These are phyloP conservation scores for Fragaria vesca DNA, from an alignment of 306 rosid genomes.

Conservation along the genomic window DNA sequence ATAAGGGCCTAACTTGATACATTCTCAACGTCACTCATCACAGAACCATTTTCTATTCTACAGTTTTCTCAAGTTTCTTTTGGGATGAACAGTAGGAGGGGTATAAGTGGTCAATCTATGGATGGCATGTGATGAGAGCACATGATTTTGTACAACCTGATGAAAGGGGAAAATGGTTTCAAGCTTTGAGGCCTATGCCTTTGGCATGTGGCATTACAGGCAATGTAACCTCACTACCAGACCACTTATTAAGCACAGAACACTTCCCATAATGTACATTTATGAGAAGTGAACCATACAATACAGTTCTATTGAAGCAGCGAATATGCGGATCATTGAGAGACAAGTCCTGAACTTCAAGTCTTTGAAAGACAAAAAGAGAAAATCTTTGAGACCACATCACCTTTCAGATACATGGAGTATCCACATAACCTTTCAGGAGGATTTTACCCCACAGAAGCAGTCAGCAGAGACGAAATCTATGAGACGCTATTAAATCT, in stretches of 20 bases:
- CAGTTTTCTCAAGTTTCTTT: neutral
- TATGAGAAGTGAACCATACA: neutral
- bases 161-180: neutral
- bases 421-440: neutral
- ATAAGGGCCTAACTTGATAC: neutral
- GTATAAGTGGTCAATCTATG: neutral
- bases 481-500: neutral
- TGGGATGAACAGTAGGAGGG: neutral
- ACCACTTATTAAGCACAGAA: neutral
- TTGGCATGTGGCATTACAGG: neutral
- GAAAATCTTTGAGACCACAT: neutral
- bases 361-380: neutral
- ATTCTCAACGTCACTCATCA: neutral
- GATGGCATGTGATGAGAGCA: neutral
- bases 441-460: neutral
- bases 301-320: neutral
- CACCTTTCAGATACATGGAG: neutral
- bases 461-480: neutral
- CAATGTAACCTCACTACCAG: neutral
- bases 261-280: neutral
- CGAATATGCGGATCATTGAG: neutral
- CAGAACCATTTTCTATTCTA: neutral
- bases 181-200: neutral
- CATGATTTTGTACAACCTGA: neutral
- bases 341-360: neutral